Evolutionary conservation across 441 rosid species (phyloP), one percentile per base, ranked within the genome.

Genomic region (Euphorbia schlechtendalii): DNA sequence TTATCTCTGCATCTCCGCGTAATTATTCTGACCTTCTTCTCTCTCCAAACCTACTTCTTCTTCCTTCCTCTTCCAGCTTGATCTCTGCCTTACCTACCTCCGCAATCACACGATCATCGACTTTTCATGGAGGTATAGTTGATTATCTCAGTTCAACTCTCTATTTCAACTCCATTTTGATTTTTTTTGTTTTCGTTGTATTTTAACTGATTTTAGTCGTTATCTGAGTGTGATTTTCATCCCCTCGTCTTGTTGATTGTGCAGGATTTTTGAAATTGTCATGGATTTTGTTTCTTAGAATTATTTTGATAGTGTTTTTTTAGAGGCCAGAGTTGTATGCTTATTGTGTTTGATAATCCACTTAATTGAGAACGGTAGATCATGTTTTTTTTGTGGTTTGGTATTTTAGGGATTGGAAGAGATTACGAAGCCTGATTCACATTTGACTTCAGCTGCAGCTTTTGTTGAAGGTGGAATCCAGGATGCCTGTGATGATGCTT

Each of bases 381-480:
- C n/a, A 27, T 55, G 59, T 2, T 25, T 1, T 27, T 27, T 56
- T n/a, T n/a, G 8, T 17, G 20, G 38, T 30, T 56, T 56, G 40
- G 21, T 28, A n/a, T 56, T 56, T n/a, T 17, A 56, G 60, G 59
- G 41, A 56, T 76, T 74, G 78, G 92, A 80, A 68, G 93, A 82
- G 65, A 71, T 72, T 36, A 40, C 65, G 67, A 76, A 76, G 66
- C 69, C 85, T 5, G 95, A 82, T 30, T 82, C 79, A 3, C 92
- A 86, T 71, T 59, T 85, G 84, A 86, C 86, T 30, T 90, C 98
- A 0, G 89, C 97, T 30, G 96, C 89, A 25, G 98, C 98, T n/a
- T 92, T 92, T 76, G 98, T 92, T 34, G 88, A 92, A 79, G 97
- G 98, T 0, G 97, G 98, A 66, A 80, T 93, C 40, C 98, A 93